A percentile compares a stretch with the other conserved stretches of the same genome.
phyloP scores from a whole-genome alignment of 2,329 filamentous ascomycete species.

The Aspergillus pseudonomiae region DNA sequence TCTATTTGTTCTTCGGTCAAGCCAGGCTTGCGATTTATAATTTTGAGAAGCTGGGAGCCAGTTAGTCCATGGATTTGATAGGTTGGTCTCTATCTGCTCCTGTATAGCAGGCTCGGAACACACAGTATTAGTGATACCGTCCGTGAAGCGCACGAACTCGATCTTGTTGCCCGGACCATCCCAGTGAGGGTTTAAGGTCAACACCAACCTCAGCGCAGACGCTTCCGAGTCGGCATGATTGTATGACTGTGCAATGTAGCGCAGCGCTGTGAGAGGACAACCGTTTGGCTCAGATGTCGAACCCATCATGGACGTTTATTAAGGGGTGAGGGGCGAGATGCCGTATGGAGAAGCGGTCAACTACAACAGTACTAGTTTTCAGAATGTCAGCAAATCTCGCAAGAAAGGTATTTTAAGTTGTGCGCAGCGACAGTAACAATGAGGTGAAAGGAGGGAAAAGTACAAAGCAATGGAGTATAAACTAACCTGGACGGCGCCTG shows the following conservation, averaged over 20 bases:
- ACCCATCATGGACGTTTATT: slow-evolving; percentile 25
- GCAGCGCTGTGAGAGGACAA: slow-evolving; percentile 25
- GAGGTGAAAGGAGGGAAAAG: neutral
- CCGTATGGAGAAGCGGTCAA: neutral
- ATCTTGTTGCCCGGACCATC: slow-evolving; percentile 70
- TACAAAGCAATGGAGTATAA: neutral
- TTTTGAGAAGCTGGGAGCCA: slow-evolving; percentile 52
- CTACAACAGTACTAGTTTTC: neutral
- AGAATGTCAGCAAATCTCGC: neutral
- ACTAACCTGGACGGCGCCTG: neutral
- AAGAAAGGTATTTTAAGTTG: neutral
- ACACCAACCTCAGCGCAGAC: slow-evolving; percentile 78
- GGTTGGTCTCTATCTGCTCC: neutral
- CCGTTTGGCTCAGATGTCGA: slow-evolving; percentile 21
- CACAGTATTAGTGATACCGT: slow-evolving; percentile 95
- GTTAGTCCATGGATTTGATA: slow-evolving; percentile 21
- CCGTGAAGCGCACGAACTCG: slow-evolving; percentile 88
- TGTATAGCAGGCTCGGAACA: slow-evolving; percentile 32
- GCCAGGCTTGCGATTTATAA: slow-evolving; percentile 58
- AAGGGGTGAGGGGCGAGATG: neutral
- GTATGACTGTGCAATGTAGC: slow-evolving; percentile 75
- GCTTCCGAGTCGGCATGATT: slow-evolving; percentile 74
- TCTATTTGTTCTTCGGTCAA: slow-evolving; percentile 77
- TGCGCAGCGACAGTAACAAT: neutral
- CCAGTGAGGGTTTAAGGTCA: slow-evolving; percentile 84